Percentiles rank a stretch among this genome's conserved stretches.
phyloP scores from a whole-genome alignment of 139 green algal genomes.

The Chlorella vulgaris region DNA sequence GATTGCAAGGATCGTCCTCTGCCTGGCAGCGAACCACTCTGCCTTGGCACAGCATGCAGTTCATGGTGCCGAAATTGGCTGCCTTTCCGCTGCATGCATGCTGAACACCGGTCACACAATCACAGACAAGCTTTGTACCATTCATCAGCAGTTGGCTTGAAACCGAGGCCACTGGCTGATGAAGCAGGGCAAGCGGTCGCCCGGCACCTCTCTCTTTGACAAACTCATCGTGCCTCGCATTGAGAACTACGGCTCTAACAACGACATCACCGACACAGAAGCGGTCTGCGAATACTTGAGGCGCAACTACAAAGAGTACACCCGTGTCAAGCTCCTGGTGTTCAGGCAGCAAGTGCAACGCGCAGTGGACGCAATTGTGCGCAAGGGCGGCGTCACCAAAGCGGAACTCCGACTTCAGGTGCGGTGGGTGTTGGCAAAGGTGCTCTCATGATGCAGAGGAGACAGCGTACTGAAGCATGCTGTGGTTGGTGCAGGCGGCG shows the following conservation, averaged over 20 bases:
- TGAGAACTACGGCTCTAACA: slow-evolving; percentile 64
- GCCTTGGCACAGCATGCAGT: too few species aligned
- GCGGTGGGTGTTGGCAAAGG: neutral
- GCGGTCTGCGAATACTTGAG: slow-evolving; percentile 63
- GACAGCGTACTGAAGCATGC: neutral
- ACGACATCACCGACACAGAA: slow-evolving; percentile 70
- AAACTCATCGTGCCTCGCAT: slow-evolving; percentile 64
- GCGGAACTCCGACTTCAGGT: slow-evolving; percentile 61
- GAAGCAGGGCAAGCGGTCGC: slow-evolving; percentile 31
- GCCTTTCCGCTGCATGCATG: neutral
- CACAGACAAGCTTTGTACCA: too few species aligned
- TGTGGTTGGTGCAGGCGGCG: neutral
- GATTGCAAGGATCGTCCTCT: too few species aligned
- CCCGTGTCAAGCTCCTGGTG: slow-evolving; percentile 53
- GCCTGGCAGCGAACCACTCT: too few species aligned
- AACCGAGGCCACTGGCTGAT: too few species aligned
- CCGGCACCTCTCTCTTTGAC: slow-evolving; percentile 51
- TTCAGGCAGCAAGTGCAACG: slow-evolving; percentile 59
- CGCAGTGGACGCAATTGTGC: slow-evolving; percentile 33
- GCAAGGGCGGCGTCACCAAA: slow-evolving; percentile 38
- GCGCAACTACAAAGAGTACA: slow-evolving; percentile 71
- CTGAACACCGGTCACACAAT: neutral
- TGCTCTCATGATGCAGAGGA: too few species aligned
- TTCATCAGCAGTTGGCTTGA: too few species aligned
- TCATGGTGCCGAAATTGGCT: neutral